Evolutionary conservation across 768 basidiomycete species (phyloP).

Genomic region (Mrakia frigida): DNA sequence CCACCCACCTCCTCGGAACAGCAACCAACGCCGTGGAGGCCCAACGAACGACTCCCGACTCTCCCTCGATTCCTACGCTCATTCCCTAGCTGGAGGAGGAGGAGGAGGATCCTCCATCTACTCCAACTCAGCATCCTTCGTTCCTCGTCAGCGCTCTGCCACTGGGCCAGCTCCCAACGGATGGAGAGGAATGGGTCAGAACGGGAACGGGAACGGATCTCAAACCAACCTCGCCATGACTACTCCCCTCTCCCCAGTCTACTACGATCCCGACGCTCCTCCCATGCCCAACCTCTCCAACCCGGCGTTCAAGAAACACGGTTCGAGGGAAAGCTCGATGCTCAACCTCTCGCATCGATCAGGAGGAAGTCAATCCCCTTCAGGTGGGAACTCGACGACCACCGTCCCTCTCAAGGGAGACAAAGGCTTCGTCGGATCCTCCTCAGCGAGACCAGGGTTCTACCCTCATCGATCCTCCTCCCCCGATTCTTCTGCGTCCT

Average conservation of each 20-base stretch:
- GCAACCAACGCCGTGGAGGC: constrained; percentile 4
- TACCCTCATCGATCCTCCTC: not conserved
- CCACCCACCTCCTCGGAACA: constrained; percentile 4
- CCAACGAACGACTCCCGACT: constrained; percentile 18
- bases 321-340: not conserved
- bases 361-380: not conserved
- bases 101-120: constrained; percentile 12
- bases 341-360: not conserved
- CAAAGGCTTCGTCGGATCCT: not conserved
- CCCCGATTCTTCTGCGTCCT: not conserved
- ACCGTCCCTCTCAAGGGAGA: not conserved
- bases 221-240: not conserved
- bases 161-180: not conserved
- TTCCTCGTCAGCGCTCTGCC: not conserved
- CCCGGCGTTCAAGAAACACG: constrained; percentile 8
- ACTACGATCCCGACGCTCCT: constrained; percentile 13
- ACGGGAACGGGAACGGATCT: not conserved
- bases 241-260: not conserved
- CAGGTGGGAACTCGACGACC: not conserved
- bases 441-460: not conserved
- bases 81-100: not conserved
- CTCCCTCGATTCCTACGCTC: not conserved
- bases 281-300: constrained; percentile 21
- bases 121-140: not conserved
- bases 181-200: not conserved